phyloP scores from a whole-genome alignment of 257 asterid species.

The Rhazya stricta region DNA sequence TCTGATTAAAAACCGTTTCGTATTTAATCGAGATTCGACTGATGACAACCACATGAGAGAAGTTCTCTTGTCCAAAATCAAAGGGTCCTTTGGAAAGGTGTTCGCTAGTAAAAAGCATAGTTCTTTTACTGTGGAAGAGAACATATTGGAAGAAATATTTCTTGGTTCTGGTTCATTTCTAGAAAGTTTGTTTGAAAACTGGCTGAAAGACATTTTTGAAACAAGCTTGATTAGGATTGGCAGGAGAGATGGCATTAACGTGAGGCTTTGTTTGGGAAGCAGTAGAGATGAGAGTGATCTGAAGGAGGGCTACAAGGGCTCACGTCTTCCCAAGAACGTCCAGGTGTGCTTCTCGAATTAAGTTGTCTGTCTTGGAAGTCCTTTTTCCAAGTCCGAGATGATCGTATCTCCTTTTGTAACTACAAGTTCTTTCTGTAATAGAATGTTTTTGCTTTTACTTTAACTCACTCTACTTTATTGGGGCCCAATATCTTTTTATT shows the following conservation, averaged over 20 bases:
- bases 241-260: conserved; percentile 23
- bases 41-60: conserved; percentile 36
- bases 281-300: conserved; percentile 28
- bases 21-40: conserved; percentile 27
- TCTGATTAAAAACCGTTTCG: conserved; percentile 38
- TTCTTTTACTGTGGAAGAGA: conserved; percentile 39
- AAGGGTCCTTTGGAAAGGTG: conserved; percentile 24
- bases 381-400: conserved; percentile 3
- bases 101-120: conserved; percentile 17
- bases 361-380: conserved; percentile 26
- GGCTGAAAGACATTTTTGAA: conserved; percentile 57
- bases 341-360: conserved; percentile 48
- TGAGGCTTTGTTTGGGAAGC: conserved; percentile 56
- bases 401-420: conserved; percentile 27
- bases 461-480: no score
- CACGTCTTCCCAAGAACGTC: conserved; percentile 67
- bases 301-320: conserved; percentile 54
- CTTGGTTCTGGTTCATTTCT: conserved; percentile 41
- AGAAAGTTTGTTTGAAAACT: conserved; percentile 47
- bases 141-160: conserved; percentile 38
- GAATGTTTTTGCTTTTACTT: conserved; percentile 6
- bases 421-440: conserved; percentile 33
- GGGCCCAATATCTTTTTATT: no score
- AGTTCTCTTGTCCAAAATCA: conserved; percentile 37
- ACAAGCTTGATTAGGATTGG: conserved; percentile 36